Evolutionary conservation across 257 asterid species (phyloP).

Genomic region (Solanum raphanifolium): DNA sequence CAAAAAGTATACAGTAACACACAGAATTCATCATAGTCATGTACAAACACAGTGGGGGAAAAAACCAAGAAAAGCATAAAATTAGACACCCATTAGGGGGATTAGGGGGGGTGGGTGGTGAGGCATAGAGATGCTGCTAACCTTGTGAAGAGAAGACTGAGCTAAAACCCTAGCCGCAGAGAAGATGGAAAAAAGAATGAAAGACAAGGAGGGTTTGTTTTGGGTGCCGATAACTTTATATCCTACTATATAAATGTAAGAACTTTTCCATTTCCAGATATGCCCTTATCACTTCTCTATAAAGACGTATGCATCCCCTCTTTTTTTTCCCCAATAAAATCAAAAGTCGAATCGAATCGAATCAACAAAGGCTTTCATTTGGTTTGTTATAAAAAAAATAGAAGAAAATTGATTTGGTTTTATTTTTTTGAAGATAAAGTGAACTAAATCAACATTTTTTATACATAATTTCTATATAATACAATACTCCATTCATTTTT

Average conservation of each 20-base stretch:
- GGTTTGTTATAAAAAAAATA: neutral
- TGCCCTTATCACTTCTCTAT: neutral
- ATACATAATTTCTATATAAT: no score
- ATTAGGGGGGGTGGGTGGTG: neutral
- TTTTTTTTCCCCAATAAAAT: neutral
- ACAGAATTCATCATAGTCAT: neutral
- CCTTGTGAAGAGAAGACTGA: neutral
- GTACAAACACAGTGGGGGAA: neutral
- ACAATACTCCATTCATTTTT: accelerated
- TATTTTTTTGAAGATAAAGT: no score
- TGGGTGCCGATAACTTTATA: neutral
- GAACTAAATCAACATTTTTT: no score
- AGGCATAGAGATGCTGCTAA: neutral
- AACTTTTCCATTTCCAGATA: neutral
- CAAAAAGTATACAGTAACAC: neutral
- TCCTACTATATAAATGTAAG: neutral
- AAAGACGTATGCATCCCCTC: neutral
- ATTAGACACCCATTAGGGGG: neutral
- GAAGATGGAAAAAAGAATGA: neutral
- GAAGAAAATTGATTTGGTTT: no score
- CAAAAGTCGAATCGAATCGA: neutral
- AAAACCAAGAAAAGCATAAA: neutral
- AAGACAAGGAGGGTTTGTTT: neutral
- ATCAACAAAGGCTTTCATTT: neutral
- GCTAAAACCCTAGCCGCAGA: slow-evolving; percentile 3